A percentile compares a stretch with the other conserved stretches of the same genome.
These are phyloP conservation scores for Aspergillus aculeatus DNA, from an alignment of 2,329 filamentous ascomycete species.

Conservation along the genomic window DNA sequence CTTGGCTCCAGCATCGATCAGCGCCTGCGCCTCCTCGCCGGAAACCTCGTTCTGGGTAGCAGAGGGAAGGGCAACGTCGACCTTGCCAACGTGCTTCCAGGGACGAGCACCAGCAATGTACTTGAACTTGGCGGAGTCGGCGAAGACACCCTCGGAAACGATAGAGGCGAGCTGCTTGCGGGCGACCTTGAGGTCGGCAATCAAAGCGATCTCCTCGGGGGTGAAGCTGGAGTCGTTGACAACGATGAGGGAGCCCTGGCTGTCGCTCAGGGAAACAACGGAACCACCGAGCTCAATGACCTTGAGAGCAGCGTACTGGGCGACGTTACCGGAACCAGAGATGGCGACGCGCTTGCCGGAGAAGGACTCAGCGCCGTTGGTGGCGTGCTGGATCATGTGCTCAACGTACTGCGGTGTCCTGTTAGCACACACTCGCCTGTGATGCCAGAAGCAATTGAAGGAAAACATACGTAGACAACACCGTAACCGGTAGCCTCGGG, in stretches of 20 bases:
- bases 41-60: slow-evolving; percentile 98
- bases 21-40: slow-evolving; percentile 80
- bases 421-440: neutral
- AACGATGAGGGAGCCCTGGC: slow-evolving; percentile 78
- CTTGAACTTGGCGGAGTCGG: slow-evolving; percentile 66
- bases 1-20: slow-evolving; percentile 72
- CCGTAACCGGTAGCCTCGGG: slow-evolving; percentile 97
- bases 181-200: slow-evolving; percentile 82
- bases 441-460: no score
- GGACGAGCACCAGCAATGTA: slow-evolving; percentile 86
- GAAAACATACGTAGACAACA: slow-evolving; percentile 67
- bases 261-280: slow-evolving; percentile 91
- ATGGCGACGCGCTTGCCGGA: slow-evolving; percentile 90
- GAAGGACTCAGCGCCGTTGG: slow-evolving; percentile 75
- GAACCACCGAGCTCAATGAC: slow-evolving; percentile 91
- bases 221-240: slow-evolving; percentile 68
- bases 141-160: slow-evolving; percentile 54
- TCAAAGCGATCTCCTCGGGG: slow-evolving; percentile 72
- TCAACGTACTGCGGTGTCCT: slow-evolving; percentile 62
- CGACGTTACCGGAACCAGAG: slow-evolving; percentile 96
- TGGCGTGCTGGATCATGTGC: slow-evolving; percentile 90
- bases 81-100: slow-evolving; percentile 84
- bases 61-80: slow-evolving; percentile 88
- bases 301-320: slow-evolving; percentile 96
- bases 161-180: slow-evolving; percentile 79